Conservation (phyloP, 192 early-diverging fungal species). For the Backusella australiensis region DNA sequence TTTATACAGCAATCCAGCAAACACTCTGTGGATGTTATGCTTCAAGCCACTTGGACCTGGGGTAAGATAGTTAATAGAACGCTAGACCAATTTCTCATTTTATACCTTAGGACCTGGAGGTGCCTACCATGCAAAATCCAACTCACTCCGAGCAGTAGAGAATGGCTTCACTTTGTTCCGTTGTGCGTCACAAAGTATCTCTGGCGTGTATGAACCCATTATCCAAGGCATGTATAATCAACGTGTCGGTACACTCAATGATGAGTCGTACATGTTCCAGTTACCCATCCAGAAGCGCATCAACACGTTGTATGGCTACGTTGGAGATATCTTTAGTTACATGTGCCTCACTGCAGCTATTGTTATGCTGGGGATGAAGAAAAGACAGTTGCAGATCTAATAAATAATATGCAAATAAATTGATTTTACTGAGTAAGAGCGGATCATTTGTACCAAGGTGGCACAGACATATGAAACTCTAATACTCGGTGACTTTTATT, state of each 20-base stretch:
- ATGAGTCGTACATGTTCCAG: neutral
- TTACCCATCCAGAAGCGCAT: neutral
- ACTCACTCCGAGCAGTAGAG: slow-evolving; percentile 42
- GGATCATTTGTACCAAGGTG: neutral
- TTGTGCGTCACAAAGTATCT: slow-evolving; percentile 42
- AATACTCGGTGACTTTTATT: neutral
- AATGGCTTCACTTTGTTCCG: slow-evolving; percentile 44
- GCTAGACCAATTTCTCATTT: neutral
- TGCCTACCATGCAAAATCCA: slow-evolving; percentile 34
- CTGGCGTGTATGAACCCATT: slow-evolving; percentile 26
- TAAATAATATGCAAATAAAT: too few species aligned
- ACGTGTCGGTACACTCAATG: neutral
- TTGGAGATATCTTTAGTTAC: slow-evolving; percentile 1
- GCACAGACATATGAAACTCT: neutral
- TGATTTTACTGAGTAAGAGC: neutral
- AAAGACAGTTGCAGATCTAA: neutral
- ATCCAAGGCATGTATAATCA: neutral
- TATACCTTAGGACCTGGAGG: slow-evolving; percentile 34
- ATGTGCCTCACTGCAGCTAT: neutral
- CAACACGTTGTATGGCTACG: neutral
- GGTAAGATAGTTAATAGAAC: neutral
- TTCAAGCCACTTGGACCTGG: slow-evolving; percentile 51
- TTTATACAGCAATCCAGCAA: slow-evolving; percentile 41
- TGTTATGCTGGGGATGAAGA: neutral
- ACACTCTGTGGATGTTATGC: slow-evolving; percentile 41